Evolutionary conservation across 2,329 filamentous ascomycete species (phyloP), one percentile per base, ranked within the genome.

Genomic region (Calonectria pseudoturangicola): DNA sequence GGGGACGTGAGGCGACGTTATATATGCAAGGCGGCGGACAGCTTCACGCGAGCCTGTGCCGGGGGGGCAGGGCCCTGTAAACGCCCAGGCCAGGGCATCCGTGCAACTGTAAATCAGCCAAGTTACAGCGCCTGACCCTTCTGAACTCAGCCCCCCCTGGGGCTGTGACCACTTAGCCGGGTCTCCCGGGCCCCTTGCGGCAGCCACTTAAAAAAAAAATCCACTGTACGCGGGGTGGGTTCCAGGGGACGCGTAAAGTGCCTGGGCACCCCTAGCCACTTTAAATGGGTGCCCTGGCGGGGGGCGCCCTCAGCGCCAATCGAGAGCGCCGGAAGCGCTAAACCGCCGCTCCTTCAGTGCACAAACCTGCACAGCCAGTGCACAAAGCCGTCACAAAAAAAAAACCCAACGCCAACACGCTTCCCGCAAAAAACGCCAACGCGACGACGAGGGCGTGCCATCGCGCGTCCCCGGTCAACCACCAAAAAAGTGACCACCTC

Each of bases 361-460:
- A 66, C 36, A 28, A 66, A 9, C 60, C 60, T 65, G 66, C 60
- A 67, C 48, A 30, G 15, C 39, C 39, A 36, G 33, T 58, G 69
- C 51, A 68, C 51, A 67, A 58, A 54, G 39, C 27, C 54, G 54
- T 64, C 62, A 62, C 51, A 41, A 58, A 60, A 60, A 60, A 21
- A 21, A 21, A 21, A 21, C 68, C 41, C 48, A 70, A 70, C 70
- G 62, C 73, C 68, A 70, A 68, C 71, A 75, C 74, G 74, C 73
- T 60, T 60, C 33, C 54, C 54, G 54, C 73, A 73, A 75, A 73
- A 74, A 73, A 74, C 73, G 73, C 73, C 71, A 75, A 73, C 71
- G 71, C 71, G 67, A 48, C 39, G 25, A 48, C 62, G 51, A 64
- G 33, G 39, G 33, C 70, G 72, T 72, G 71, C 68, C 65, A 45